Conservation (phyloP, 345 rosid species). For the Trapa bicornis region DNA sequence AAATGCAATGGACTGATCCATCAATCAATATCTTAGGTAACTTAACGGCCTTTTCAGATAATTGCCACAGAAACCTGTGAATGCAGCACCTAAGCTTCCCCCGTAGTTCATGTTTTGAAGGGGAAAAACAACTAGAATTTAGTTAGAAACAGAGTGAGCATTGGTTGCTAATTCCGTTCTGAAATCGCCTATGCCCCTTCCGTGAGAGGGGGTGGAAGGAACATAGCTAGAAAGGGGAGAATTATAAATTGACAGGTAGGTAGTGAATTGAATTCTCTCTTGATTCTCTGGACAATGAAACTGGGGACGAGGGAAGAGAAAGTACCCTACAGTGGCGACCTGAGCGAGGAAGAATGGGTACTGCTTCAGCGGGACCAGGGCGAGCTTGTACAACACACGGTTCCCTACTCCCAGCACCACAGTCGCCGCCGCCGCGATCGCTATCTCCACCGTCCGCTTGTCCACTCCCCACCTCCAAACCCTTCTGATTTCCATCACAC, state of each 20-base stretch:
- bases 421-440: constrained; percentile 57
- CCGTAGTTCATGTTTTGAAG: not conserved
- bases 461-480: constrained; percentile 36
- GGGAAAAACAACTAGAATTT: not conserved
- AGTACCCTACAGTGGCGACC: constrained; percentile 87
- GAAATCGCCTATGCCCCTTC: not conserved
- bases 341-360: constrained; percentile 96
- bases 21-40: not conserved
- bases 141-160: not conserved
- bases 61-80: not conserved
- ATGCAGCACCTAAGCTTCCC: too few relatives aligned
- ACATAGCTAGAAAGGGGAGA: not conserved
- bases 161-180: not conserved
- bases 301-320: constrained; percentile 4
- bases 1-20: not conserved
- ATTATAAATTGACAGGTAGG: not conserved
- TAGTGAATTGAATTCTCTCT: not conserved
- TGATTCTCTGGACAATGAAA: not conserved
- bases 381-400: constrained; percentile 74
- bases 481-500: constrained; percentile 15
- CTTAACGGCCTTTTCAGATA: not conserved
- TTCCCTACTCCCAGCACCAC: constrained; percentile 80
- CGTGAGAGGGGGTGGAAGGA: not conserved
- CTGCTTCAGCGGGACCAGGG: constrained; percentile 74
- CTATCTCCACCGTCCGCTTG: constrained; percentile 32